Base-by-base conservation (phyloP, 495 filamentous ascomycete species). In the Tuber calosporum region DNA sequence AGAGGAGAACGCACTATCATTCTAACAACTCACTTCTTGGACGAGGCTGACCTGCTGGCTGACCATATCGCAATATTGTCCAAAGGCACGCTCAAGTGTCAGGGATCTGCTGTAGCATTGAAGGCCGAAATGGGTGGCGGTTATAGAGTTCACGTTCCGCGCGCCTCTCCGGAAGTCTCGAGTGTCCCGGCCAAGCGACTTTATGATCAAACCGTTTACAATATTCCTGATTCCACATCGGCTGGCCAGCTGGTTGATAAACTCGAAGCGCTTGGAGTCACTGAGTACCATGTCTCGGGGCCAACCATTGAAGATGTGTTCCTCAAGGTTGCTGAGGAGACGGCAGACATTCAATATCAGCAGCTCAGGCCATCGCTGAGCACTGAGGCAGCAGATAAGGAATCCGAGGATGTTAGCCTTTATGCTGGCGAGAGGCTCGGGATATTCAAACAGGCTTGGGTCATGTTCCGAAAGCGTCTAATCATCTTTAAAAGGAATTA, bases 221-320 rank as follows among this genome's bases (percentile, higher is more conserved):
- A 88, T 66, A 87, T 93, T 4, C 81, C 86, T 38, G 84, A 87
- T 13, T 93, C 90, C 5, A 82, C 83, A 38, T 83, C 88, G 53
- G 89, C 91, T 20, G 88, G 89, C 0, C 79, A 84, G 13, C 87
- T 94, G n/a, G 88, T 97, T 71, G 85, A 85, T 67, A 80, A 82
- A 38, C 84, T 96, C 1, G 91, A 96, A 80, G 78, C 82, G 0
- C 84, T 84, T 2, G 87, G 86, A 1, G 85, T 92, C 53, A 83
- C 84, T 1, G 90, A 93, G 42, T 93, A 93, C 81, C 88, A 90
- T 68, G 89, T 95, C 58, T 89, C 88, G 40, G 92, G 92, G 0
- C 93, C 93, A 4, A 94, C 91, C 0, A 94, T 97, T 73, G 92
- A 94, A 80, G 91, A 94, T 78, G 91, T 95, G 0, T 97, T 97